Conservation (phyloP, 805 yeast genomes). For the Starmerella floris region DNA sequence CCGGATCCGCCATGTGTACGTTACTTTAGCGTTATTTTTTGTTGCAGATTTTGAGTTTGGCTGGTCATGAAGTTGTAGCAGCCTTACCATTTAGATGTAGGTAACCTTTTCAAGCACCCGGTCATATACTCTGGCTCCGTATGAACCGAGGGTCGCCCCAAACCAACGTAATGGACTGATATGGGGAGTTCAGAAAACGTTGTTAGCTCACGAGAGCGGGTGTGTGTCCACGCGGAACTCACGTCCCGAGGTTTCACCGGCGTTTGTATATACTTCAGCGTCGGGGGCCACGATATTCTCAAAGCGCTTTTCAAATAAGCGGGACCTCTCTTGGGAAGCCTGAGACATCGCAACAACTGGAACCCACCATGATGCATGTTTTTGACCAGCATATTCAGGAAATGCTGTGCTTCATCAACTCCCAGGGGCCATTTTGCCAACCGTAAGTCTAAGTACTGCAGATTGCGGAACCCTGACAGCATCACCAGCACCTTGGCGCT, state of each 20-base stretch:
- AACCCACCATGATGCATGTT: slow-evolving; percentile 8
- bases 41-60: too few species aligned
- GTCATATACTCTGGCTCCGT: background rate
- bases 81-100: too few species aligned
- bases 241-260: slow-evolving; percentile 13
- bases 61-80: too few species aligned
- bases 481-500: background rate
- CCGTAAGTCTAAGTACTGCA: slow-evolving; percentile 10
- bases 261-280: slow-evolving; percentile 4
- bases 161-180: background rate
- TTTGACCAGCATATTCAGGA: slow-evolving; percentile 2
- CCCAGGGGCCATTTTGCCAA: slow-evolving; percentile 8
- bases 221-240: background rate
- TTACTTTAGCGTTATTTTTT: background rate
- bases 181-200: background rate
- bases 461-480: background rate
- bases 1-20: too few species aligned
- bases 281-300: slow-evolving; percentile 9
- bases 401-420: slow-evolving; percentile 4
- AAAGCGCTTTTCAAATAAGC: slow-evolving; percentile 1
- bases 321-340: slow-evolving; percentile 15
- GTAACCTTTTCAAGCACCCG: background rate
- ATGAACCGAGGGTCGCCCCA: background rate
- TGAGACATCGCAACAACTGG: slow-evolving; percentile 2
- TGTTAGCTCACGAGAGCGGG: background rate